A percentile compares a stretch with the other conserved stretches of the same genome.
phyloP scores from a whole-genome alignment of 345 rosid genomes.

The Salix viminalis region DNA sequence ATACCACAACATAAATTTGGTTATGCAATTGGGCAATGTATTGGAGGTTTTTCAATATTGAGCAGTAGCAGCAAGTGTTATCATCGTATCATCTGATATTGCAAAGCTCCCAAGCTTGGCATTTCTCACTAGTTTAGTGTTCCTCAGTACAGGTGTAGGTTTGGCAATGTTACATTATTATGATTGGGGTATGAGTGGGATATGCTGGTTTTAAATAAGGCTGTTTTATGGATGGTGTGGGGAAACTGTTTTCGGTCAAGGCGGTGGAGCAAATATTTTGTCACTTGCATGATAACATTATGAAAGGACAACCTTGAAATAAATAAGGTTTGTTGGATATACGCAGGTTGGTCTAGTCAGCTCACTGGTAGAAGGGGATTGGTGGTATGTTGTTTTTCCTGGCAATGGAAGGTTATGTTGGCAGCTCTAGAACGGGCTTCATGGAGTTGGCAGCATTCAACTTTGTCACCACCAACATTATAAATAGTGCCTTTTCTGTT shows the following conservation, averaged over 20 bases:
- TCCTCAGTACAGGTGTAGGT: not conserved
- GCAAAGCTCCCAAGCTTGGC: too few species aligned
- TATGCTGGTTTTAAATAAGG: not conserved
- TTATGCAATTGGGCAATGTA: not conserved
- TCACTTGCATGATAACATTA: not conserved
- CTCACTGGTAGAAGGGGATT: not conserved
- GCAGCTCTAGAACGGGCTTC: not conserved
- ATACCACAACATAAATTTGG: not conserved
- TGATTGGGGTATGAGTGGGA: too few species aligned
- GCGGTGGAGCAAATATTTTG: not conserved
- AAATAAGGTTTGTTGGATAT: not conserved
- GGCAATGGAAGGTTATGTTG: not conserved
- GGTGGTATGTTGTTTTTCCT: not conserved
- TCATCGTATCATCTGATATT: not conserved
- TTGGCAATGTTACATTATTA: too few species aligned
- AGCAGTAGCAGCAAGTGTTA: not conserved
- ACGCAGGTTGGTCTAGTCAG: not conserved
- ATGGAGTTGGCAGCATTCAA: not conserved
- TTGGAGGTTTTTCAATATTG: not conserved
- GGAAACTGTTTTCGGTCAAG: not conserved
- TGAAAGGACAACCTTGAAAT: not conserved
- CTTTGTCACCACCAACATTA: not conserved
- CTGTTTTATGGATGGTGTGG: not conserved
- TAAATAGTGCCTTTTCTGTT: not conserved
- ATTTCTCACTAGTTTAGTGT: not conserved